Evolutionary conservation across 2,329 filamentous ascomycete genomes (phyloP), one percentile per base, ranked within the genome.

Genomic region (Neonectria ditissima): DNA sequence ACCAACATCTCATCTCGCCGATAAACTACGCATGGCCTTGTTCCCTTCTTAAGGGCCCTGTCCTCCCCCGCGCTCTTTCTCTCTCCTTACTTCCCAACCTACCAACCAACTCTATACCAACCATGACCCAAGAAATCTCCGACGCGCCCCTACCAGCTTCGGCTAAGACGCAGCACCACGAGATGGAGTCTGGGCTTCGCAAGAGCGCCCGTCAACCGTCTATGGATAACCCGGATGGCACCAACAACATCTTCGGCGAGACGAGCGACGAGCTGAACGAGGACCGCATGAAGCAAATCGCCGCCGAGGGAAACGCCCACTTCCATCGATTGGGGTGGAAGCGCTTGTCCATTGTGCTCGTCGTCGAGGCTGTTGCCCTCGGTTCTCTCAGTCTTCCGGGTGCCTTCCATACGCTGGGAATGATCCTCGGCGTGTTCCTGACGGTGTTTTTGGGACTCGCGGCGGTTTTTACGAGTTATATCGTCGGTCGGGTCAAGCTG

Each of bases 301-400:
- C 62, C 1, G 56, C 56, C 7, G 62, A 64, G n/a, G 62, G 62
- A 28, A 64, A 61, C 47, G 60, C 60, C 20, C 34, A 58, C 22
- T 63, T 63, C 55, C 60, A 63, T 37, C 55, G 60, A 3, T 37
- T 64, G 14, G 62, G 62, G 9, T 64, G 62, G 62, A 64, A 64
- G 26, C 62, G 62, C 14, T 52, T 64, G 37, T 47, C 62, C n/a
- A 43, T 64, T 32, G 47, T 64, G 22, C 28, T 56, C 11, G 57
- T 64, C 11, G 62, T 64, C 10, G 62, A 64, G 30, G 62, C 62
- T 30, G 59, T 64, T 14, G 62, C 62, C 11, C 62, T 64, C 10
- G 62, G 62, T 22, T 51, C 62, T 14, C 62, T 64, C 16, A 64
- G 62, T 57, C 62, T 64, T 9, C 62, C 62, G 16, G 18, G 47